A percentile compares a stretch with the other conserved stretches of the same genome.
Conservation (phyloP, 768 basidiomycete species). For the Leucocoprinus birnbaumii region DNA sequence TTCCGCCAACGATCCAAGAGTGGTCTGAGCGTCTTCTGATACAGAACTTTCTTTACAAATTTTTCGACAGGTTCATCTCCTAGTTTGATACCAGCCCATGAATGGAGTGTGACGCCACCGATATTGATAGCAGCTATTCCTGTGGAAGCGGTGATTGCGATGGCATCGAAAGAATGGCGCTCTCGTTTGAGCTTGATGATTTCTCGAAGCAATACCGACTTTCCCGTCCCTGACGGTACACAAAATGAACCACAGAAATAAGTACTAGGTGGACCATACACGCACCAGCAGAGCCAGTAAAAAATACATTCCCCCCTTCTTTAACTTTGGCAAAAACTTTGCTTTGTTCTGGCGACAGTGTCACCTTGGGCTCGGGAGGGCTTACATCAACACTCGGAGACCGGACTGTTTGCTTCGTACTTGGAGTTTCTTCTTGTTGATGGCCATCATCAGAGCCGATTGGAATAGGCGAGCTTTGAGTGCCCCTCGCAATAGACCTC, state of each 20-base stretch:
- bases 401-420: no score
- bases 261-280: background rate
- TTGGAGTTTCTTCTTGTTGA: background rate
- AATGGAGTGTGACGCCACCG: slow-evolving; percentile 78
- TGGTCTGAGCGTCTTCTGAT: slow-evolving; percentile 30
- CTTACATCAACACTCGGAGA: background rate
- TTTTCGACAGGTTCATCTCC: slow-evolving; percentile 54
- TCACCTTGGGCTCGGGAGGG: slow-evolving; percentile 11
- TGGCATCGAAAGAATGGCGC: slow-evolving; percentile 17
- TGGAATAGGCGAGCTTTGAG: background rate
- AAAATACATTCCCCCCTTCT: slow-evolving; percentile 68
- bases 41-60: slow-evolving; percentile 52
- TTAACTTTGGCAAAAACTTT: slow-evolving; percentile 50
- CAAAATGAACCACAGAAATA: background rate
- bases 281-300: slow-evolving; percentile 82
- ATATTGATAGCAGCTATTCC: slow-evolving; percentile 84
- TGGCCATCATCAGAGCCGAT: background rate
- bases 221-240: slow-evolving; percentile 64
- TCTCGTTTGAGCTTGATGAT: slow-evolving; percentile 54
- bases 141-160: slow-evolving; percentile 81
- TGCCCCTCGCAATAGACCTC: background rate
- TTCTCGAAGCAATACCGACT: slow-evolving; percentile 76
- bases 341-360: slow-evolving; percentile 54
- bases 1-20: slow-evolving; percentile 61
- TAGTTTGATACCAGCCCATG: slow-evolving; percentile 79